Evolutionary conservation across 331 rosid species (phyloP).

Genomic region (Rosa hybrid): DNA sequence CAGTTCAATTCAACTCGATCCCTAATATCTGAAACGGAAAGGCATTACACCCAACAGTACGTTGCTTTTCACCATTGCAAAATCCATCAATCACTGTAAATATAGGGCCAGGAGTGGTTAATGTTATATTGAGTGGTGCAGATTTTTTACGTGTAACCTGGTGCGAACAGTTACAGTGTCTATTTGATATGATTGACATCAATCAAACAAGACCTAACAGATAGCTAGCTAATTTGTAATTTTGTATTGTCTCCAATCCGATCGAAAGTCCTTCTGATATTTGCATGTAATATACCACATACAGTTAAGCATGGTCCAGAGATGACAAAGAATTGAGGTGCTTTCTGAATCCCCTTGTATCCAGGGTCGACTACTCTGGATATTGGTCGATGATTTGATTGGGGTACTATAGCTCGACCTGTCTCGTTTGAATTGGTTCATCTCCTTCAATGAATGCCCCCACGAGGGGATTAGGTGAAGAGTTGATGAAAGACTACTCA

Average conservation of each 20-base stretch:
- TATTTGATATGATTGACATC: slow-evolving; percentile 76
- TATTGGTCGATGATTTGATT: not conserved
- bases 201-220: slow-evolving; percentile 30
- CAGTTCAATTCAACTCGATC: not conserved
- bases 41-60: not conserved
- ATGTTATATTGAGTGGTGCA: slow-evolving; percentile 29
- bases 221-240: not conserved
- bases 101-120: not conserved
- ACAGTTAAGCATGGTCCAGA: not conserved
- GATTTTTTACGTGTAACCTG: slow-evolving; percentile 61
- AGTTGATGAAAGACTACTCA: slow-evolving; percentile 13
- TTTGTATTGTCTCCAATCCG: not conserved
- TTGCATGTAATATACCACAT: not conserved
- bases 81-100: not conserved
- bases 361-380: not conserved
- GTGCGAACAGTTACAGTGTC: slow-evolving; percentile 47
- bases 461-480: slow-evolving; percentile 33
- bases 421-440: not conserved
- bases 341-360: not conserved
- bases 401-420: not conserved
- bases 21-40: slow-evolving; percentile 34
- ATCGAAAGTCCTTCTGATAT: not conserved
- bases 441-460: not conserved
- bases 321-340: not conserved
- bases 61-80: not conserved